Base-by-base conservation (phyloP, 139 green algal genomes). In the Haematococcus lacustris region DNA sequence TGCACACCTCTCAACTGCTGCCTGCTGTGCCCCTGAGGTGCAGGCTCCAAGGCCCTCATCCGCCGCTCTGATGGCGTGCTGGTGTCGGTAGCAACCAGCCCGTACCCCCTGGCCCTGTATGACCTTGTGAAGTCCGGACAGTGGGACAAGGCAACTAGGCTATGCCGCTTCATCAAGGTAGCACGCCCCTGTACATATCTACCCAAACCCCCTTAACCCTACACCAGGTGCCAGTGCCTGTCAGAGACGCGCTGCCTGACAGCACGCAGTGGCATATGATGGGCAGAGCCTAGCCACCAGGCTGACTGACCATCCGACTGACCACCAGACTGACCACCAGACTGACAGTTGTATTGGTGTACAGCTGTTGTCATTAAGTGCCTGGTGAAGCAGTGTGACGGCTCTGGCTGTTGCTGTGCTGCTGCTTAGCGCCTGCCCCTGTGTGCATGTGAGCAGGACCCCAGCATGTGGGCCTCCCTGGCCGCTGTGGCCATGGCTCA, bases 121-220 rank as follows among this genome's bases (percentile, higher is more conserved):
- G 71, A 86, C 51, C 79, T 89, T 76, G 75, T 87, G 25, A 51
- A 53, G 50, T 23, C 65, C 23, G 66, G 66, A 3, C 60, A 87
- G 66, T 96, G 88, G 88, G 85, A 90, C 68, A 86, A 86, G 72
- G 89, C 88, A 35, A 85, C 80, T 35, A 81, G 87, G 43, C 79
- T 95, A 50, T 92, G 86, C 74, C 86, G 88, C 28, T 88, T 85
- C 71, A 78, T 89, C 70, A 88, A 87, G 75, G 71, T 83, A 64
- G 7, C 51, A 28, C 9, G 43, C 9, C 9, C 43, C 43, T 9
- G 43, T 17, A 53, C 43, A 53, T 53, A 53, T 53, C 43, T 53
- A 53, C 43, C 43, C 9, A 53, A 9, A 53, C 43, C 9, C 17
- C 9, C 9, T 17, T 9, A 53, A 53, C 17, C 43, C 17, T 17